Percentiles rank a stretch among this genome's conserved stretches.
phyloP scores from a whole-genome alignment of 2,329 filamentous ascomycete species.

The Botrytis pseudocinerea region DNA sequence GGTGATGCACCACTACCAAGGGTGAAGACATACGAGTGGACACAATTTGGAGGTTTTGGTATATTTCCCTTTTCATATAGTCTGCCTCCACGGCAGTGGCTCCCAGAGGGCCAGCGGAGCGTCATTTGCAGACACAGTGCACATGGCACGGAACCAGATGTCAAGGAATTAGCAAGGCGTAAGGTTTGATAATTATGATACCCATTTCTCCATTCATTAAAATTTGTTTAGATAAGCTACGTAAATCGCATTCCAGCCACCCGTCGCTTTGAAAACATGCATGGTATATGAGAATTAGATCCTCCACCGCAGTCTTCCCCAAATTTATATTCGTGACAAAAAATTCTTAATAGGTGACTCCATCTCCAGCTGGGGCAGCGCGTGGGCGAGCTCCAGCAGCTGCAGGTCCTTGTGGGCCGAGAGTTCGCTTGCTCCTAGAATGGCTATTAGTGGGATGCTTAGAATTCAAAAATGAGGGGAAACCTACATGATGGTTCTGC shows the following conservation, averaged over 20 bases:
- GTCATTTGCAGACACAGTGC: not conserved
- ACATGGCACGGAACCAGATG: not conserved
- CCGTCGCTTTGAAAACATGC: not conserved
- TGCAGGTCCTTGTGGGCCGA: conserved; percentile 28
- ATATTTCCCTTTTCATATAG: not conserved
- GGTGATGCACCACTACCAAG: not conserved
- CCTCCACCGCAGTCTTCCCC: too few relatives aligned
- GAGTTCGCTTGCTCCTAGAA: conserved; percentile 27
- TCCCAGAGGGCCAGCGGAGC: not conserved
- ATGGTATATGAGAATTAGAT: not conserved
- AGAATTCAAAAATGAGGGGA: not conserved
- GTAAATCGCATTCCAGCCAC: not conserved
- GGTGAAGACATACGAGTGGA: not conserved
- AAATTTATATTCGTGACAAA: not conserved
- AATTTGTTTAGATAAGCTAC: conserved; percentile 2
- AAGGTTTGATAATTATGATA: conserved; percentile 31
- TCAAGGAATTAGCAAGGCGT: not conserved
- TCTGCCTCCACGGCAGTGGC: not conserved
- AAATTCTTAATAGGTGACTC: conserved; percentile 25
- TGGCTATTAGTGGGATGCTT: conserved; percentile 23
- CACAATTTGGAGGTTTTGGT: not conserved
- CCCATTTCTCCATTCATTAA: conserved; percentile 27
- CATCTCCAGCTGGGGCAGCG: conserved; percentile 34
- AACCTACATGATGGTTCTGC: conserved; percentile 74
- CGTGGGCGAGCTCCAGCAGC: conserved; percentile 30